Evolutionary conservation across 164 flowering plant genomes (phyloP), one percentile per base, ranked within the genome.

Genomic region (Stephania japonica): DNA sequence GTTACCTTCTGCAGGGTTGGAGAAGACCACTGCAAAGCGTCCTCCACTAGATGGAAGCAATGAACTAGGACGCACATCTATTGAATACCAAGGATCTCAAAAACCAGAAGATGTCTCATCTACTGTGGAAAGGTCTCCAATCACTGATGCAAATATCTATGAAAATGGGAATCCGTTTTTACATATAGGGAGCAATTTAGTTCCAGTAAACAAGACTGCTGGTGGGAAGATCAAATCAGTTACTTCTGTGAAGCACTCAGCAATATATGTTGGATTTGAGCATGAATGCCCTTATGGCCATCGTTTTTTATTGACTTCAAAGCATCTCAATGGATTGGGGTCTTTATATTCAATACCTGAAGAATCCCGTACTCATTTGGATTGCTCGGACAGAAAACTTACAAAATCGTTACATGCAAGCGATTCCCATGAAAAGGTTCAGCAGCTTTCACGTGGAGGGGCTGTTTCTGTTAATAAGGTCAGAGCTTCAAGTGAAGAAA

Each of bases 271-370:
- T 73, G 98, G 98, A 41, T 91, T 87, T 84, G 98, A 94, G 84
- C 93, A 94, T 78, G 98, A 94, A 79, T 94, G 98, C 74, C 86
- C 98, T 19, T 84, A 76, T 80, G 98, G 98, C 0, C 98, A 94
- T 74, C 90, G 98, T 68, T 94, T 90, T 79, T 80, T 94, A 70
- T 77, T 92, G 77, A 86, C 84, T 47, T 81, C 83, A 69, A 86
- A 88, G 75, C 91, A 87, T 83, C 87, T 94, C 43, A 82, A 79
- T 68, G 88, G 84, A 75, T 87, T 89, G 64, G 91, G 86, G 24
- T 70, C 86, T 56, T 72, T 81, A 18, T 84, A 83, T 80, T 73
- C 85, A 26, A 74, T 73, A 44, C 67, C 76, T 73, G 88, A 86
- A 85, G 89, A 89, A 69, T 79, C 84, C 75, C 71, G 61, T 53